These are phyloP conservation scores for Mycena sanguinolenta DNA, from an alignment of 768 basidiomycete species.

Conservation along the genomic window DNA sequence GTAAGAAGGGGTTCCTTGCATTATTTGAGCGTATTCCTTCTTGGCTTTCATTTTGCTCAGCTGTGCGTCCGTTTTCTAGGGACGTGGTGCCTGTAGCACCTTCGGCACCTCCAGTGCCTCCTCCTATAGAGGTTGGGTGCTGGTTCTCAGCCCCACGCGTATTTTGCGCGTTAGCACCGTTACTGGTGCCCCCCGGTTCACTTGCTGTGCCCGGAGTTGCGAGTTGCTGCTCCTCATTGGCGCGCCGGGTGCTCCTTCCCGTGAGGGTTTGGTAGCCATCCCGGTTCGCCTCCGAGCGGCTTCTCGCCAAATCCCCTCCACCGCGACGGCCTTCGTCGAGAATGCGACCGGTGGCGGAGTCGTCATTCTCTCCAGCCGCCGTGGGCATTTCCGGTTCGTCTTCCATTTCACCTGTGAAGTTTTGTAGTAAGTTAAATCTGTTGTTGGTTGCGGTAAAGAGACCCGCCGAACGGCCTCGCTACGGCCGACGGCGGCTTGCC, in stretches of 20 bases:
- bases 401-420: not conserved
- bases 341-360: too few species aligned
- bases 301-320: too few species aligned
- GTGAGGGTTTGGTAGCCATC: too few species aligned
- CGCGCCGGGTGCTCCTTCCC: not conserved
- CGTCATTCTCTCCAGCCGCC: too few species aligned
- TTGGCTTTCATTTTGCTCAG: too few species aligned
- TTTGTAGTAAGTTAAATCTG: not conserved
- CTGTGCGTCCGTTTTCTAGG: too few species aligned
- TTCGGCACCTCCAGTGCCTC: slow-evolving; percentile 3
- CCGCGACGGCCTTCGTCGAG: too few species aligned
- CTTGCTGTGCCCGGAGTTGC: slow-evolving; percentile 20
- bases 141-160: not conserved
- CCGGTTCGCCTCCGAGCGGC: too few species aligned
- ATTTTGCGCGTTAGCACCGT: not conserved
- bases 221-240: slow-evolving; percentile 4
- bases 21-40: too few species aligned
- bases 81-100: too few species aligned
- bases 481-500: slow-evolving; percentile 10
- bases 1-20: not conserved
- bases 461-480: too few species aligned
- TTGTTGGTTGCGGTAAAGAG: not conserved
- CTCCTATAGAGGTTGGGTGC: not conserved
- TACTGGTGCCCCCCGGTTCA: slow-evolving; percentile 22
- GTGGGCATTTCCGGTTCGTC: too few species aligned